phyloP scores from a whole-genome alignment of 441 rosid genomes.

The Kokia cookei region DNA sequence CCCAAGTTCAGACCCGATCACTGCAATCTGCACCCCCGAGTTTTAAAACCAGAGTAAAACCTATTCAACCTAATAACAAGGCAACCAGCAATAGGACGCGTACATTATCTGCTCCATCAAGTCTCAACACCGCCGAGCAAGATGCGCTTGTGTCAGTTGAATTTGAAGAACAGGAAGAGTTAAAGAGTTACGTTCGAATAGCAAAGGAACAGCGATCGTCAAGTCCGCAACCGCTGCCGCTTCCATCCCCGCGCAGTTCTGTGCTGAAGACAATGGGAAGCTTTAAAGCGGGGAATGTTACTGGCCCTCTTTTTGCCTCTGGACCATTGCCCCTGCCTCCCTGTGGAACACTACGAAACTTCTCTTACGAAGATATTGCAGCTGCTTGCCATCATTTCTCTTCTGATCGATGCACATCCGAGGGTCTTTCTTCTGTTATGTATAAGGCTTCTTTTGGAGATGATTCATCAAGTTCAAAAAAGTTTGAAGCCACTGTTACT shows the following conservation, averaged over 20 bases:
- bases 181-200: constrained; percentile 35
- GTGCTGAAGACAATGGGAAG: constrained; percentile 60
- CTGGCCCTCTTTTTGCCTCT: constrained; percentile 58
- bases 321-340: constrained; percentile 96
- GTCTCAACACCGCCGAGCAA: constrained; percentile 75
- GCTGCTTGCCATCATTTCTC: constrained; percentile 76
- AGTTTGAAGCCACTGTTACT: constrained; percentile 84
- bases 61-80: constrained; percentile 41
- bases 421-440: constrained; percentile 79
- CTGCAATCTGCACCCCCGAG: constrained; percentile 97
- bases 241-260: constrained; percentile 66
- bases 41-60: constrained; percentile 81
- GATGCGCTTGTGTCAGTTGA: constrained; percentile 54
- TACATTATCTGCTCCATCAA: constrained; percentile 82
- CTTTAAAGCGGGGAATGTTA: constrained; percentile 52
- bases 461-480: constrained; percentile 57
- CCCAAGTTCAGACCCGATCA: constrained; percentile 51
- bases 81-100: constrained; percentile 43
- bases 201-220: constrained; percentile 47
- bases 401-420: constrained; percentile 67
- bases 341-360: constrained; percentile 53
- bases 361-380: constrained; percentile 64
- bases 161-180: constrained; percentile 67
- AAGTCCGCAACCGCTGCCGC: constrained; percentile 83
- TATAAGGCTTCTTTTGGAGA: constrained; percentile 89